Conservation (phyloP, 2,329 filamentous ascomycete genomes). For the Fusarium sp. region DNA sequence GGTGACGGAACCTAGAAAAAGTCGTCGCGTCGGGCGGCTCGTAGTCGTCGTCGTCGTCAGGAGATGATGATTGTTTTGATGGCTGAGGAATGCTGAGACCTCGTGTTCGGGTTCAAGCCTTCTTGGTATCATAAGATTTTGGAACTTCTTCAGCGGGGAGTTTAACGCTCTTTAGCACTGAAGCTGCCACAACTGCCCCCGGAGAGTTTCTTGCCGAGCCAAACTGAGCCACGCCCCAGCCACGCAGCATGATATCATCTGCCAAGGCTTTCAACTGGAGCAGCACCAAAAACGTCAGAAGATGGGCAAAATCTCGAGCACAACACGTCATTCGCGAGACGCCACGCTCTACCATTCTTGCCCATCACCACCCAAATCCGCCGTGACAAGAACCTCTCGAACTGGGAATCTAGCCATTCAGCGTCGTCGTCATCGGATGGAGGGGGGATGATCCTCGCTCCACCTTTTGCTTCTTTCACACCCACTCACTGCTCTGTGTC, state of each 20-base stretch:
- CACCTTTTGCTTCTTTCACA: not conserved
- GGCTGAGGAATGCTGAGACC: not conserved
- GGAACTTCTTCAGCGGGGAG: not conserved
- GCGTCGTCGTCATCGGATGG: conserved; percentile 31
- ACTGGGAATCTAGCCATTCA: conserved; percentile 29
- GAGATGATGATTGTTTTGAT: conserved; percentile 21
- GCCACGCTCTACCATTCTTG: conserved; percentile 4
- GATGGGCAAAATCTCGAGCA: conserved; percentile 6
- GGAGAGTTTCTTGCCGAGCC: not conserved
- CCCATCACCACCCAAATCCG: not conserved
- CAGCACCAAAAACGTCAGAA: conserved; percentile 21
- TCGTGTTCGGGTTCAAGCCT: conserved; percentile 4
- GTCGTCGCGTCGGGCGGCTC: conserved; percentile 29
- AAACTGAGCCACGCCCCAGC: conserved; percentile 15
- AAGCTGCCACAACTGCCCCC: not conserved
- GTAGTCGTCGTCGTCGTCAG: not conserved
- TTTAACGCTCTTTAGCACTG: not conserved
- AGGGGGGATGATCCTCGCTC: not conserved
- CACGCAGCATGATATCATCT: conserved; percentile 30
- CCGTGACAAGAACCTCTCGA: not conserved
- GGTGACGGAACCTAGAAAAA: conserved; percentile 1
- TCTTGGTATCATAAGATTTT: not conserved
- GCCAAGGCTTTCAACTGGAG: not conserved
- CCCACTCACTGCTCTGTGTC: not conserved
- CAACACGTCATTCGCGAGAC: conserved; percentile 31